A percentile compares a stretch with the other conserved stretches of the same genome.
These are phyloP conservation scores for Salix purpurea DNA, from an alignment of 345 rosid genomes.

Conservation along the genomic window DNA sequence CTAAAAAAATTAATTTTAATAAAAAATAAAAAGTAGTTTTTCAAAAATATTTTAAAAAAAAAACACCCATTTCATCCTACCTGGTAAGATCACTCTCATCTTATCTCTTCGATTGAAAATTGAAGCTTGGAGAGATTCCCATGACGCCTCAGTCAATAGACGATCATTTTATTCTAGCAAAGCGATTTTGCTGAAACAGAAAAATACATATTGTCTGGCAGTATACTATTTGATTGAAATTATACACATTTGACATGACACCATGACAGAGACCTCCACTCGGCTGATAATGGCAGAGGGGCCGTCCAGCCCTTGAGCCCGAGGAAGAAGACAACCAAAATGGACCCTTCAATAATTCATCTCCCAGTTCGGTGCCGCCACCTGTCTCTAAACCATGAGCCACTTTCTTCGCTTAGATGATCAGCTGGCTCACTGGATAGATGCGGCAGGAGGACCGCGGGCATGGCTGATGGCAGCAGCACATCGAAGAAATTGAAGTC, in stretches of 20 bases:
- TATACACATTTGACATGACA: background rate
- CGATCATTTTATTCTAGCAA: background rate
- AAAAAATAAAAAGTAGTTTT: too few relatives aligned
- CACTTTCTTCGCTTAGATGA: background rate
- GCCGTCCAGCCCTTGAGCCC: background rate
- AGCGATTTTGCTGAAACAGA: background rate
- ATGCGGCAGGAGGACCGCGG: background rate
- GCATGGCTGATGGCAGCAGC: background rate
- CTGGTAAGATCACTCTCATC: background rate
- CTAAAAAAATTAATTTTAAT: too few relatives aligned
- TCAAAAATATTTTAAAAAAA: too few relatives aligned
- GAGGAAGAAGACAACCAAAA: background rate
- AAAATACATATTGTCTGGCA: background rate
- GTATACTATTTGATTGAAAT: background rate
- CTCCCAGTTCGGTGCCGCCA: background rate
- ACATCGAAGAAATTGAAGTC: background rate
- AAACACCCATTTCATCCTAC: background rate
- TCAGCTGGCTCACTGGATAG: background rate
- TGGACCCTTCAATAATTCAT: background rate
- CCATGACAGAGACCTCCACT: slow-evolving; percentile 16
- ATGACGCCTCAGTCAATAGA: background rate
- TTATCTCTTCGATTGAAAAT: background rate
- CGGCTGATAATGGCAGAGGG: background rate
- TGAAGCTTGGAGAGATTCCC: background rate
- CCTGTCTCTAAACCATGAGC: slow-evolving; percentile 7